Base-by-base conservation (phyloP, 768 basidiomycete genomes). In the Galerina sulciceps region DNA sequence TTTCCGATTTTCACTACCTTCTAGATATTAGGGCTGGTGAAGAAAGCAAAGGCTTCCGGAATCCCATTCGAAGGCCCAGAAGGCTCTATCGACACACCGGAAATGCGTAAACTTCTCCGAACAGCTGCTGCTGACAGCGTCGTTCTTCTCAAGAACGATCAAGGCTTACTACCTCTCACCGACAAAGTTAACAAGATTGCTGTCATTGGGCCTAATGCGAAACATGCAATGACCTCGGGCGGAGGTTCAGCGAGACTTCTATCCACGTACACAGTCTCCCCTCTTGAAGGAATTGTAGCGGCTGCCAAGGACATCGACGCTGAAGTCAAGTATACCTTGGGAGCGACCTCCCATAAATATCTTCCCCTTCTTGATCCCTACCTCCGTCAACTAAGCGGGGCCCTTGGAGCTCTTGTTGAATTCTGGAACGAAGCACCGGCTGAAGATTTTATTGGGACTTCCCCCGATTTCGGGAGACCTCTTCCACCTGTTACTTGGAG, bases 141-240 rank as follows among this genome's bases (percentile, higher is more conserved):
- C 42, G 85, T 89, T 8, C 75, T 89, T 0, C 73, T 88, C 34
- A 87, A 88, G 71, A 89, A 89, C 69, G 76, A 84, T 4, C 72
- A 74, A 8, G 69, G 69, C 1, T 55, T 87, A 31, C 76, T 89
- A 13, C 86, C 86, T 0, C 69, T 87, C n/a, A 60, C 57, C n/a
- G 55, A 65, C 13, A 35, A 47, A 1, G 31, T 62, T 46, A 81
- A 77, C 60, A 80, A 74, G 44, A 79, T 89, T 42, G 86, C 84
- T 10, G 78, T 89, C 46, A 85, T 88, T 59, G 87, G 87, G 0
- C 84, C 85, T 3, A 87, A 88, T 67, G 84, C 82, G 6, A 86
- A 81, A 66, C 66, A 70, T 36, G 74, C 79, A 0, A 76, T 81
- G 59, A 81, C 79, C 41, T 85, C 84, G 26, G 85, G 86, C 9